Base-by-base conservation (phyloP, 2,329 filamentous ascomycete genomes). In the Gaeumannomyces sp. region DNA sequence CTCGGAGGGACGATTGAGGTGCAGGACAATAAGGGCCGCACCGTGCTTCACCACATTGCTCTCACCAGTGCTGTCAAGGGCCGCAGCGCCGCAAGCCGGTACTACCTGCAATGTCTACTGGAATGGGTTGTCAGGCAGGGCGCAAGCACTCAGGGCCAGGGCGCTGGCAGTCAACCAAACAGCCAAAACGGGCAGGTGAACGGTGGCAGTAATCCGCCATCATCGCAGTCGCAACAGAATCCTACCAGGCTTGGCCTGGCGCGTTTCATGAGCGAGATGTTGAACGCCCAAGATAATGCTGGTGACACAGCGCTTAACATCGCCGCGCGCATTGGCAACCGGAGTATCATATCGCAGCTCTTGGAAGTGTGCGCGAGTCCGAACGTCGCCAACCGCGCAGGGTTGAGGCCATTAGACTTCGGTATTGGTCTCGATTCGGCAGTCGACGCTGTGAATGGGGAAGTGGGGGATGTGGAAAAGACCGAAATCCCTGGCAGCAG, bases 271-370 rank as follows among this genome's bases (percentile, higher is more conserved):
- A 92, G 90, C 61, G 93, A 98, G 73, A 96, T 99, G 75, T 94
- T 99, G 66, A 98, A 99, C 71, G 90, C 93, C 0, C 91, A 94
- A 71, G 95, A 99, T 76, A 93, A 93, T 71, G 90, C 91, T 45
- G 95, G 95, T 0, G 96, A 99, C 73, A 99, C 95, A 0, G 95
- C 95, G 0, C 81, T 99, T 27, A 97, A 97, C 70, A 89, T 98
- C 67, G 95, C 94, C 2, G 93, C 95, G 1, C 85, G 95, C 67
- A 96, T 97, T 69, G 92, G 93, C 28, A 98, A 97, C 74, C 85
- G 90, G 64, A 96, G 92, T 71, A 97, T 99, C 71, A 96, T 98
- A 65, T 94, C 93, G n/a, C 95, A 99, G 74, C 81, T 99, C 38
- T 82, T 98, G 14, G 95, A 99, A 76, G 93, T 99, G 59, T 93